Conservation (phyloP, 768 basidiomycete genomes). For the Phlebiopsis flavidoalba region DNA sequence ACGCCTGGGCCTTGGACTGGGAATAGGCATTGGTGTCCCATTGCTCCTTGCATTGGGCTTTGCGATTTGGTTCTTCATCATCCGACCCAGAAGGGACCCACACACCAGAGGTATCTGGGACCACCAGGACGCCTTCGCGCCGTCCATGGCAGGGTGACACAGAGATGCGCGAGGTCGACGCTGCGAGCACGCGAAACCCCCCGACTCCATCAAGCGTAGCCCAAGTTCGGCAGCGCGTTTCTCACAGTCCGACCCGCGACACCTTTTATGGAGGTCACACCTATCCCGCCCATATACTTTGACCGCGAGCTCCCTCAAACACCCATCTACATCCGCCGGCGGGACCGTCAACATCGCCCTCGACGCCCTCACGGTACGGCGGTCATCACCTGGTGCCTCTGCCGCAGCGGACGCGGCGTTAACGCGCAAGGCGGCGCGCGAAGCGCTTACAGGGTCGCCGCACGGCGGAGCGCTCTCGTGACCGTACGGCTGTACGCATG, state of each 20-base stretch:
- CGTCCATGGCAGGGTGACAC: conserved; percentile 7
- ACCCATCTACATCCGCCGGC: too few species aligned
- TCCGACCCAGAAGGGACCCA: too few species aligned
- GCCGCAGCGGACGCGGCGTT: not conserved
- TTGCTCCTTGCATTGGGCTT: conserved; percentile 24
- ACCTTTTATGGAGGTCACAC: conserved; percentile 14
- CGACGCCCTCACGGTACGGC: not conserved
- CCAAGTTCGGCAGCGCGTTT: conserved; percentile 7
- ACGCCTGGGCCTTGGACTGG: conserved; percentile 23
- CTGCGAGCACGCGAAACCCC: not conserved
- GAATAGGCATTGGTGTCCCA: too few species aligned
- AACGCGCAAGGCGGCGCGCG: not conserved
- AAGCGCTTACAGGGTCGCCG: not conserved
- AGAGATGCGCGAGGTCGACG: conserved; percentile 5
- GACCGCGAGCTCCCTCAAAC: conserved; percentile 11
- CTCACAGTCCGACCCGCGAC: conserved; percentile 8
- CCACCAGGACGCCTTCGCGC: conserved; percentile 10
- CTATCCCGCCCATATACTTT: conserved; percentile 15
- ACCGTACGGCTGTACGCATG: not conserved
- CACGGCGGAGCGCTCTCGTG: not conserved
- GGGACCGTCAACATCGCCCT: not conserved
- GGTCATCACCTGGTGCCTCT: not conserved
- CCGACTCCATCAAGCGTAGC: conserved; percentile 8
- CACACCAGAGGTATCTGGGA: conserved; percentile 3
- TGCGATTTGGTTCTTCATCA: conserved; percentile 21